Percentiles rank a stretch among this genome's conserved stretches.
These are phyloP conservation scores for Austroboletus niveus DNA, from an alignment of 1,284 basidiomycete species.

Conservation along the genomic window DNA sequence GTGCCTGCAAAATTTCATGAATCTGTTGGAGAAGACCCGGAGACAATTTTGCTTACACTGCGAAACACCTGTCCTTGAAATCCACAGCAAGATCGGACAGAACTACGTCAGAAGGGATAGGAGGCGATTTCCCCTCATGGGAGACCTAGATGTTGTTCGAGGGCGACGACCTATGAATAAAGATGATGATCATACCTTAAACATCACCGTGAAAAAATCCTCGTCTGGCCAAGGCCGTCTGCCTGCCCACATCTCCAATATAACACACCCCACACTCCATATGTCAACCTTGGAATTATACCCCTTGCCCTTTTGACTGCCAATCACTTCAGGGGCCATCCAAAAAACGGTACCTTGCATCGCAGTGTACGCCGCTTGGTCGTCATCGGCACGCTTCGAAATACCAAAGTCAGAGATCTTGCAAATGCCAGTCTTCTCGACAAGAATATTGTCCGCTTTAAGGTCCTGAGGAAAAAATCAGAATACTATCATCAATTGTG, in stretches of 20 bases:
- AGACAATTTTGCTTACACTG: slow-evolving; percentile 57
- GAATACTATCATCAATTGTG: neutral
- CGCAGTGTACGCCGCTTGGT: slow-evolving; percentile 80
- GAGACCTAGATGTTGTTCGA: slow-evolving; percentile 56
- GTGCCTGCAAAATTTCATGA: slow-evolving; percentile 52
- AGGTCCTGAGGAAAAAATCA: slow-evolving; percentile 63
- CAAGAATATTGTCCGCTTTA: slow-evolving; percentile 98
- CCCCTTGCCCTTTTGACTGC: slow-evolving; percentile 71
- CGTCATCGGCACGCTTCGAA: slow-evolving; percentile 86
- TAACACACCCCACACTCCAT: slow-evolving; percentile 97
- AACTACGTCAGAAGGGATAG: slow-evolving; percentile 81
- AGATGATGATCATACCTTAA: slow-evolving; percentile 61
- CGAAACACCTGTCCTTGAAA: slow-evolving; percentile 89
- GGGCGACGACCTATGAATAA: neutral
- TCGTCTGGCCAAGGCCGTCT: slow-evolving; percentile 90
- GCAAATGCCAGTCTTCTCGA: slow-evolving; percentile 90
- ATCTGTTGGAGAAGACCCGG: neutral
- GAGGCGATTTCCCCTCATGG: slow-evolving; percentile 80
- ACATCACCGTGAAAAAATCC: slow-evolving; percentile 90
- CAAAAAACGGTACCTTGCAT: slow-evolving; percentile 99
- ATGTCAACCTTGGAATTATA: slow-evolving; percentile 98
- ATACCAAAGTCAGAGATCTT: slow-evolving; percentile 99
- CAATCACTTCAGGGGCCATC: slow-evolving; percentile 98
- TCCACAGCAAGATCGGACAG: slow-evolving; percentile 79
- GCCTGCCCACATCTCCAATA: slow-evolving; percentile 98